Percentiles rank a stretch among this genome's conserved stretches.
These are phyloP conservation scores for Colletotrichum musicola DNA, from an alignment of 2,329 filamentous ascomycete genomes.

Conservation along the genomic window DNA sequence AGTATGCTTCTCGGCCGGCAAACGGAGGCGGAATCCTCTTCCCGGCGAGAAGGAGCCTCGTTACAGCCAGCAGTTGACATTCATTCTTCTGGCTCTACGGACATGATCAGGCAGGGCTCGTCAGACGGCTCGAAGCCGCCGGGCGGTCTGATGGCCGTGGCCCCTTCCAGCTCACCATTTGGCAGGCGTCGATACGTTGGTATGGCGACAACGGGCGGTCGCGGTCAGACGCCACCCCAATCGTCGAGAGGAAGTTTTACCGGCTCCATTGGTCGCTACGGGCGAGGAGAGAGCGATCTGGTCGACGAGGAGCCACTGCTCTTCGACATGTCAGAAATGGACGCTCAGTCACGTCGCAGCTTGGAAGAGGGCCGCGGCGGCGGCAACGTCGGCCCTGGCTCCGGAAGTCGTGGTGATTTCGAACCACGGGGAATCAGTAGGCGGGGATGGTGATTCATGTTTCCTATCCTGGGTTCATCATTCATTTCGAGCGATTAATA, in stretches of 20 bases:
- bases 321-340: slow-evolving; percentile 81
- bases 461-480: slow-evolving; percentile 12
- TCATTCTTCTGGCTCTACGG: slow-evolving; percentile 52
- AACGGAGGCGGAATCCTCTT: slow-evolving; percentile 51
- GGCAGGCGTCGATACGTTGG: slow-evolving; percentile 61
- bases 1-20: slow-evolving; percentile 70
- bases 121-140: slow-evolving; percentile 60
- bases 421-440: slow-evolving; percentile 53
- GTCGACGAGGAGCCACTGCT: slow-evolving; percentile 77
- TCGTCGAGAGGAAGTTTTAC: slow-evolving; percentile 61
- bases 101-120: slow-evolving; percentile 55
- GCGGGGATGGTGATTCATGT: slow-evolving; percentile 51
- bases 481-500: background rate
- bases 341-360: slow-evolving; percentile 68
- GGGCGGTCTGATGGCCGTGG: slow-evolving; percentile 56
- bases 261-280: slow-evolving; percentile 53
- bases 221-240: slow-evolving; percentile 58
- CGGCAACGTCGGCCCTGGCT: slow-evolving; percentile 52
- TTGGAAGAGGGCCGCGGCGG: slow-evolving; percentile 65
- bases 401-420: slow-evolving; percentile 52
- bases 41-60: slow-evolving; percentile 19
- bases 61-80: slow-evolving; percentile 60
- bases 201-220: slow-evolving; percentile 50
- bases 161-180: slow-evolving; percentile 59
- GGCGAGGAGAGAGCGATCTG: slow-evolving; percentile 61